A percentile compares a stretch with the other conserved stretches of the same genome.
phyloP scores from a whole-genome alignment of 768 basidiomycete genomes.

The Rhodosporidiobolus sp. region DNA sequence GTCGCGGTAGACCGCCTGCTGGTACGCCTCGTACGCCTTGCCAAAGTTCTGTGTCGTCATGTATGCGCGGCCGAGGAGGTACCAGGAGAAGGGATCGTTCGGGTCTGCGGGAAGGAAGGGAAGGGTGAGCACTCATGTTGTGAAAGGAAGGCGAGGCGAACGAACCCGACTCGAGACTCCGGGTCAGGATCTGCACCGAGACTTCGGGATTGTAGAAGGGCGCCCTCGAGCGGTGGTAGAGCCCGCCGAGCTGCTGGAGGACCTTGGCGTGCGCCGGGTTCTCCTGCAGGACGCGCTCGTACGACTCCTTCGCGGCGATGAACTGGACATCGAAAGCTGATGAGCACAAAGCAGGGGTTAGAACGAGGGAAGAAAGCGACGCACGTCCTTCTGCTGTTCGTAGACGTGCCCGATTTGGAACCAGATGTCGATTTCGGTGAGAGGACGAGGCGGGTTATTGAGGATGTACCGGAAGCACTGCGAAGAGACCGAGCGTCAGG shows the following conservation, averaged over 20 bases:
- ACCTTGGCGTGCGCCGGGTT: conserved; percentile 96
- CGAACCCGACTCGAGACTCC: conserved; percentile 89
- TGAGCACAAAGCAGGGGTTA: not conserved
- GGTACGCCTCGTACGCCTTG: conserved; percentile 98
- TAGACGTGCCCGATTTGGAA: conserved; percentile 99
- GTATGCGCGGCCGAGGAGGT: conserved; percentile 93
- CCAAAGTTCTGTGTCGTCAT: conserved; percentile 99
- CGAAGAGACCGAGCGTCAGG: not conserved
- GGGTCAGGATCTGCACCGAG: conserved; percentile 88
- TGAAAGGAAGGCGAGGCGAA: conserved; percentile 9
- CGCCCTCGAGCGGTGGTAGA: conserved; percentile 93
- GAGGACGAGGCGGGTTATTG: conserved; percentile 87
- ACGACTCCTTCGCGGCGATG: conserved; percentile 84
- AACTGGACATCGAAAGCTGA: conserved; percentile 57
- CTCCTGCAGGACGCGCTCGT: conserved; percentile 88
- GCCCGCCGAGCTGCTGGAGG: conserved; percentile 93
- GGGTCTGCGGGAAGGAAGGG: conserved; percentile 60
- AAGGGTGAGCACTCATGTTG: not conserved
- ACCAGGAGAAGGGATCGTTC: conserved; percentile 96
- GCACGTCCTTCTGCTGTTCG: conserved; percentile 93
- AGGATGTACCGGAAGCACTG: conserved; percentile 93
- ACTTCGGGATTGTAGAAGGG: conserved; percentile 93
- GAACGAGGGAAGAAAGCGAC: conserved; percentile 42
- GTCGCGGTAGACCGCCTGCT: conserved; percentile 97
- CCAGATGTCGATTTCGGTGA: conserved; percentile 97